These are phyloP conservation scores for Clarireedia monteithiana DNA, from an alignment of 2,329 filamentous ascomycete species.

Conservation along the genomic window DNA sequence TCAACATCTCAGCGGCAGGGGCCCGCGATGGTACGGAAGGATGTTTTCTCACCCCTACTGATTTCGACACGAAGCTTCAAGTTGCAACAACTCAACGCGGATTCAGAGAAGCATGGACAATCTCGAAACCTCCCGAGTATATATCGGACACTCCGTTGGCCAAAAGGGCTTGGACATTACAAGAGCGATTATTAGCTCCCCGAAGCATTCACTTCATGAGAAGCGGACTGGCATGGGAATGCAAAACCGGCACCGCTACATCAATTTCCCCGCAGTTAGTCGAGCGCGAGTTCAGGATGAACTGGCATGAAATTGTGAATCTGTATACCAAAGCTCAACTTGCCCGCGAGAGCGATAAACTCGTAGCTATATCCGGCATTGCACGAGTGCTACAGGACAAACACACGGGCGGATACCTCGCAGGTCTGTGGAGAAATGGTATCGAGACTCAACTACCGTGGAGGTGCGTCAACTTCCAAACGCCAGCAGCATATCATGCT, in stretches of 20 bases:
- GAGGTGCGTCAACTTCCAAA: fast-evolving
- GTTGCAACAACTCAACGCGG: neutral
- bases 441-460: neutral
- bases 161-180: neutral
- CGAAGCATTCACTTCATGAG: neutral
- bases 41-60: neutral
- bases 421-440: neutral
- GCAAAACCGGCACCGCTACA: neutral
- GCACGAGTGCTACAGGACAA: constrained; percentile 11
- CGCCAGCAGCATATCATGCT: neutral
- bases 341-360: constrained; percentile 17
- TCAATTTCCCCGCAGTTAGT: no score
- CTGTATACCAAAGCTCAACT: neutral
- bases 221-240: neutral
- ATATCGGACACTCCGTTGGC: neutral
- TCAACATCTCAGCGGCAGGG: neutral
- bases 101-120: neutral
- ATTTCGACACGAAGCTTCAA: neutral
- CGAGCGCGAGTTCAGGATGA: neutral
- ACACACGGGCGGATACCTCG: neutral
- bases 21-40: neutral
- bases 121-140: neutral
- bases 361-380: constrained; percentile 34
- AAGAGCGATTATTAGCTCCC: neutral
- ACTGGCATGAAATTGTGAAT: neutral